Conservation (phyloP, 345 rosid genomes). For the Cardamine occulta region DNA sequence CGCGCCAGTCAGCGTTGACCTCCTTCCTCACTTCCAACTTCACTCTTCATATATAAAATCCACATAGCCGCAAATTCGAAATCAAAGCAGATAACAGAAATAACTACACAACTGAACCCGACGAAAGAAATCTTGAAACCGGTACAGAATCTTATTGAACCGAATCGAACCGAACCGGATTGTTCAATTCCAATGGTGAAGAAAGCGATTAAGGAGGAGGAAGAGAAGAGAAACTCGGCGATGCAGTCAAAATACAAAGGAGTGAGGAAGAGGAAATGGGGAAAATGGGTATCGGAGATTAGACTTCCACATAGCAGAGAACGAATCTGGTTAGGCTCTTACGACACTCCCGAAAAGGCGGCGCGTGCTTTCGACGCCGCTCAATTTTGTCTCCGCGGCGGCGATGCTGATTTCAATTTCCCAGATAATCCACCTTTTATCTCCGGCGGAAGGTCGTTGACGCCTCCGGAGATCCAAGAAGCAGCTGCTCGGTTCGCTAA, state of each 20-base stretch:
- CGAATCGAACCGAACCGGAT: neutral
- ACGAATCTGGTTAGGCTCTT: slow-evolving; percentile 89
- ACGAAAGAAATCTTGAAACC: slow-evolving; percentile 3
- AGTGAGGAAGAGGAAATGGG: slow-evolving; percentile 90
- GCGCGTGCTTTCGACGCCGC: slow-evolving; percentile 93
- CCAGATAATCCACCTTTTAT: slow-evolving; percentile 72
- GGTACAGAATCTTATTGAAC: slow-evolving; percentile 5
- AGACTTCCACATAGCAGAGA: slow-evolving; percentile 80
- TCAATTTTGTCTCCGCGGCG: slow-evolving; percentile 74
- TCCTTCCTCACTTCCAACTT: slow-evolving; percentile 14
- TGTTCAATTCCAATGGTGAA: slow-evolving; percentile 21
- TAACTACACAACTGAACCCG: slow-evolving; percentile 9
- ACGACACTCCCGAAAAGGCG: slow-evolving; percentile 73
- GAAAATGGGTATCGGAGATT: slow-evolving; percentile 90
- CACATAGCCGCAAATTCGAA: slow-evolving; percentile 37
- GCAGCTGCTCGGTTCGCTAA: slow-evolving; percentile 69
- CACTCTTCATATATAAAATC: slow-evolving; percentile 27
- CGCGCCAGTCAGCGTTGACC: slow-evolving; percentile 38
- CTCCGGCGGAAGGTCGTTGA: slow-evolving; percentile 53
- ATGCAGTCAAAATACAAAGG: slow-evolving; percentile 66
- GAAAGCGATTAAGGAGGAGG: slow-evolving; percentile 29
- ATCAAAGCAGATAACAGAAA: slow-evolving; percentile 10
- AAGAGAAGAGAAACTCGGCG: slow-evolving; percentile 15
- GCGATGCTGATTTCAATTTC: slow-evolving; percentile 63
- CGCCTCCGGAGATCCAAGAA: slow-evolving; percentile 58